Base-by-base conservation (phyloP, 495 filamentous ascomycete genomes). In the Penicillium coffeae region DNA sequence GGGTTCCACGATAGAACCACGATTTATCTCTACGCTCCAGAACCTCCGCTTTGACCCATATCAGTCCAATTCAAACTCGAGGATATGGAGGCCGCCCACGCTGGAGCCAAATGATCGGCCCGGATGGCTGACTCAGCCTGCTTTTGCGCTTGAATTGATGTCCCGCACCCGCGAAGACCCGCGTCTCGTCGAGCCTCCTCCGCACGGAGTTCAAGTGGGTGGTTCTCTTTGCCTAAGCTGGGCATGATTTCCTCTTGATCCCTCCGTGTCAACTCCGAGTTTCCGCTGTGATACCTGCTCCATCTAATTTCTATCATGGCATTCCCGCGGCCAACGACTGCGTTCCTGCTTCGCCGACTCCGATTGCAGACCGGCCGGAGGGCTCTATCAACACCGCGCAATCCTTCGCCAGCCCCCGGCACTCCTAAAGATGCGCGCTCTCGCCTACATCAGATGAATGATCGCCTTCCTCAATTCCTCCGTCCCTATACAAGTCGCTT, bases 401-500 rank as follows among this genome's bases (percentile, higher is more conserved):
- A n/a, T n/a, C 48, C 65, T n/a, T 45, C 61, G 13, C 42, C 52
- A n/a, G 42, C 59, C 20, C 45, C 50, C 33, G n/a, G n/a, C n/a
- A 39, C 38, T 10, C 52, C 62, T 1, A 64, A 68, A 54, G 63
- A 68, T 47, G 46, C 63, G 18, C 66, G 58, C 0, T 76, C 75
- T 14, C 75, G 79, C 47, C 64, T 86, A 34, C 69, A 73, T 34
- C 79, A 77, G 55, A 70, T 88, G 63, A 75, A 86, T 54, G 65
- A 81, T 46, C 73, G 76, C 16, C 78, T 82, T 12, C 80, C 80
- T 12, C 60, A 59, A 4, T 81, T 80, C 57, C 75, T 95, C 14
- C 85, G 76, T 18, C 67, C 66, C 34, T 89, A 87, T 66, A 84
- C 86, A 32, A 66, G 68, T 13, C 80, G 81, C 14, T 76, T 98